Base-by-base conservation (phyloP, 2,329 filamentous ascomycete genomes). In the Colletotrichum australisinense region DNA sequence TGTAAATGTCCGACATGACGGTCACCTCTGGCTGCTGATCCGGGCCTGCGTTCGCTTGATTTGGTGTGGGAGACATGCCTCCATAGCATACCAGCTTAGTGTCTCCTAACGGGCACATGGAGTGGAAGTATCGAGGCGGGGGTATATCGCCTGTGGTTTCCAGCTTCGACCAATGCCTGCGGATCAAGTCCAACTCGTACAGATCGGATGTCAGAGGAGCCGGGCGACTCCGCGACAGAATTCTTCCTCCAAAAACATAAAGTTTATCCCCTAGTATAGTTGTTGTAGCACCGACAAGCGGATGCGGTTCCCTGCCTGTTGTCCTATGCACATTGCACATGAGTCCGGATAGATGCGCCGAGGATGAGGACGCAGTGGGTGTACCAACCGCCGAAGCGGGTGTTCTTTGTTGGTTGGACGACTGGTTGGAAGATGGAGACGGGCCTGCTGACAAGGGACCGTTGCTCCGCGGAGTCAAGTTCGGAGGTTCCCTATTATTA, bases 51-150 rank as follows among this genome's bases (percentile, higher is more conserved):
- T 83, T 80, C 59, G 83, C 78, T 42, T 88, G 82, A 69, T 85
- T 88, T 7, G 88, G 85, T 12, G 92, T 90, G 1, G 96, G 95
- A 11, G 96, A 98, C 97, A 99, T 99, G 77, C 97, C 97, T 71
- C 97, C 97, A 82, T 98, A 99, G 83, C 96, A 98, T 4, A 99
- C 96, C 81, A 99, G 88, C 83, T 98, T 99, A 3, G 95, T 96
- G 80, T 98, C 97, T 26, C 97, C 97, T 2, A 99, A 85, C 1
- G 94, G 90, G 81, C 97, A 99, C 82, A 98, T 94, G 76, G 95
- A 98, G 85, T 99, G 97, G 77, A 99, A 99, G 81, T 99, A 99
- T 74, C 97, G 91, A 9, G 97, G 95, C 2, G 95, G 93, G 1
- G 97, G 97, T 49, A 97, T 86, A 78, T 98, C 95, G 57, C 97